These are phyloP conservation scores for Amylocystis lapponica DNA, from an alignment of 768 basidiomycete species.

Conservation along the genomic window DNA sequence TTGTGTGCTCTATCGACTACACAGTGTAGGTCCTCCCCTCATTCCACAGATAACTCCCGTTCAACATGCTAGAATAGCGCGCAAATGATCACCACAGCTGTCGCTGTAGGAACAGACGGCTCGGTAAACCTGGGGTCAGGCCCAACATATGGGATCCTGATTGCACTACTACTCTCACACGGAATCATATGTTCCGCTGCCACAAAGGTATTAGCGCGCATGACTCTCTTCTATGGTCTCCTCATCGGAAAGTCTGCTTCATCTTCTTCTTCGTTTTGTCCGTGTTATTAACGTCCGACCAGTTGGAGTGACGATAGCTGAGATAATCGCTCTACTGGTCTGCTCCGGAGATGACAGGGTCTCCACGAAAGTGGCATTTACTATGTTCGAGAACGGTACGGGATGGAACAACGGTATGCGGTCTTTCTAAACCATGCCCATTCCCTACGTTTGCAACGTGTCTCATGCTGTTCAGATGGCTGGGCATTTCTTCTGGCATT, in stretches of 20 bases:
- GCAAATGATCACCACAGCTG: slow-evolving; percentile 71
- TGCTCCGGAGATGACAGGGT: slow-evolving; percentile 45
- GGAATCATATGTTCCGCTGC: slow-evolving; percentile 72
- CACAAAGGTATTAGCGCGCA: slow-evolving; percentile 53
- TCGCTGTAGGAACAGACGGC: slow-evolving; percentile 55
- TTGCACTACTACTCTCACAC: slow-evolving; percentile 56
- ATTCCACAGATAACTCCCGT: not conserved
- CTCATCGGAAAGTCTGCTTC: slow-evolving; percentile 50
- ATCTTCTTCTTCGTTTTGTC: too few relatives aligned
- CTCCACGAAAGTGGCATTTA: slow-evolving; percentile 64
- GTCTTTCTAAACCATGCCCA: not conserved
- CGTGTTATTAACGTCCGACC: too few relatives aligned
- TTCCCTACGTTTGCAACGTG: too few relatives aligned
- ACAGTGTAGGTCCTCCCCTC: slow-evolving; percentile 37
- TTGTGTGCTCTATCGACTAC: slow-evolving; percentile 71
- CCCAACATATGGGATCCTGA: slow-evolving; percentile 60
- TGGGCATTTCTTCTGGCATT: slow-evolving; percentile 72
- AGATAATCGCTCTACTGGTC: slow-evolving; percentile 54
- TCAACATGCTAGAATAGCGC: slow-evolving; percentile 35
- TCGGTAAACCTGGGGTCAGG: slow-evolving; percentile 43
- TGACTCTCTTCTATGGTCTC: slow-evolving; percentile 63
- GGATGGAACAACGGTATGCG: slow-evolving; percentile 57
- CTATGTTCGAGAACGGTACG: slow-evolving; percentile 61
- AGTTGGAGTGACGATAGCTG: slow-evolving; percentile 64
- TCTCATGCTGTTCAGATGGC: slow-evolving; percentile 40